phyloP scores from a whole-genome alignment of 441 rosid genomes.

The Populus trichocarpa region DNA sequence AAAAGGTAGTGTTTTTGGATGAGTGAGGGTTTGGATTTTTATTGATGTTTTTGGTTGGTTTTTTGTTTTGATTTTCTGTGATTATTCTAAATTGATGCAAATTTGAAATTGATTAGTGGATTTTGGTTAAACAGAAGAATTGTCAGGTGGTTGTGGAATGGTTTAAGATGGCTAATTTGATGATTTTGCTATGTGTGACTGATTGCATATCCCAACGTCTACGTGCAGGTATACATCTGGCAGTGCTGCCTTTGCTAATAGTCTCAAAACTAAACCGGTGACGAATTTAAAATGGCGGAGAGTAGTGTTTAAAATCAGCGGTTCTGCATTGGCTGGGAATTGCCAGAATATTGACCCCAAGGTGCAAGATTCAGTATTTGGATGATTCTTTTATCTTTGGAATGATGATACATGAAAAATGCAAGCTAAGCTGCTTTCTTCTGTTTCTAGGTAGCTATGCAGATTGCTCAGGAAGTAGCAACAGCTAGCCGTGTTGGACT shows the following conservation, averaged over 20 bases:
- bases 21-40: background rate
- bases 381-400: background rate
- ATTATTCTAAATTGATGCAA: background rate
- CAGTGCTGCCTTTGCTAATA: slow-evolving; percentile 23
- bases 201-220: background rate
- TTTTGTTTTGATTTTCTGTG: background rate
- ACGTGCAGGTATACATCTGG: slow-evolving; percentile 24
- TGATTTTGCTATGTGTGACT: background rate
- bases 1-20: slow-evolving; percentile 41
- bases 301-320: slow-evolving; percentile 81
- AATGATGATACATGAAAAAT: background rate
- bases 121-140: background rate
- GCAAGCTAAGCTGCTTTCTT: slow-evolving; percentile 10
- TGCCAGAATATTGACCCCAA: slow-evolving; percentile 77
- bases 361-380: slow-evolving; percentile 33
- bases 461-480: slow-evolving; percentile 76
- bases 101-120: background rate
- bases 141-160: background rate
- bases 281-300: slow-evolving; percentile 73
- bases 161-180: background rate
- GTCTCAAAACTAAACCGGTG: slow-evolving; percentile 40
- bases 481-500: slow-evolving; percentile 69
- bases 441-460: slow-evolving; percentile 52
- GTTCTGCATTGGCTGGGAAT: slow-evolving; percentile 69
- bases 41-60: no score